Evolutionary conservation across 768 basidiomycete genomes (phyloP), one percentile per base, ranked within the genome.

Genomic region (Baorangia bicolor): DNA sequence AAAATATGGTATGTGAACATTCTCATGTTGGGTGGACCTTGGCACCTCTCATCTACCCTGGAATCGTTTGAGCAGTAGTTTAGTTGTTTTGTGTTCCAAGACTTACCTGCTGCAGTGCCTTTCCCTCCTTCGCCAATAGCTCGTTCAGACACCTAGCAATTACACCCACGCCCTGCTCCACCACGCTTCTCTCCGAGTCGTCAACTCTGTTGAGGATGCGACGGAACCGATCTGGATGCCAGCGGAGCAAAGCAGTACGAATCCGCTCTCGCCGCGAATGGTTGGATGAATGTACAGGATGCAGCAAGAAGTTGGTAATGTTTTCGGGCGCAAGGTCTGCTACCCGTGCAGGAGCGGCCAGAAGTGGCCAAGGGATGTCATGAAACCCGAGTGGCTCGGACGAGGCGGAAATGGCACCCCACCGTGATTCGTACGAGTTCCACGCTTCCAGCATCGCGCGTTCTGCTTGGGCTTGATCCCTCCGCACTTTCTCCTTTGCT

Each of bases 161-260:
- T 37, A 82, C 73, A 9, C 87, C 88, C 14, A 85, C 86, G 0
- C 80, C 84, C 56, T 81, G 81, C 61, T 87, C 82, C 5, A 90
- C 82, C 31, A 61, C 61, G 20, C 58, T 73, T 63, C 65, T 81
- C 35, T 91, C 87, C 45, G 73, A 72, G 35, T 78, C 79, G 4
- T 62, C 66, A 3, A 90, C 82, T 62, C 82, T 76, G 14, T 63
- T 68, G 50, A 87, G 68, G 40, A 87, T 57, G 37, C 86, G 74
- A 53, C 80, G 72, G 73, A 91, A 91, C 42, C 88, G 75, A 69
- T 92, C 90, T 4, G 90, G 91, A 65, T 93, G 90, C 89, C 89
- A 92, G 40, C 87, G 77, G 21, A 88, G 79, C 69, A 88, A 78
- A 0, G 87, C 88, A 27, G 70, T 75, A 43, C 83, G 80, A 56